A percentile compares a stretch with the other conserved stretches of the same genome.
These are phyloP conservation scores for Chloris gayana DNA, from an alignment of 176 grass and related monocot species.

Conservation along the genomic window DNA sequence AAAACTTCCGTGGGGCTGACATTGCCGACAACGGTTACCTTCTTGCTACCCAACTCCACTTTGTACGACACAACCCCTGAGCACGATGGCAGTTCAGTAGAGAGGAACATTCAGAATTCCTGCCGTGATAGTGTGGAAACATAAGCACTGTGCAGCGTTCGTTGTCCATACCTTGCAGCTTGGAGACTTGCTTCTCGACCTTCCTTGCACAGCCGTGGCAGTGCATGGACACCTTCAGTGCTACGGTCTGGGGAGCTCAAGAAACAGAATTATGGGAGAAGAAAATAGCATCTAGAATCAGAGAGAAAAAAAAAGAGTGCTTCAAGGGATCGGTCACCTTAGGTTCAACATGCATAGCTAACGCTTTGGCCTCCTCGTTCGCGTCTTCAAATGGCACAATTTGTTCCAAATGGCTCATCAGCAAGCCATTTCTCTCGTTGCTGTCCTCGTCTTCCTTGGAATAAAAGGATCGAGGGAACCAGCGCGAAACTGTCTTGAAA, in stretches of 20 bases:
- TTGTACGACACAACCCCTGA: conserved; percentile 75
- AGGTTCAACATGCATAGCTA: conserved; percentile 51
- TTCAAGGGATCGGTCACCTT: conserved; percentile 42
- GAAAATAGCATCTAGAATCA: background rate
- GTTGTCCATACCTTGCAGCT: conserved; percentile 68
- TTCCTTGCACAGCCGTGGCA: conserved; percentile 89
- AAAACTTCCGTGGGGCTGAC: conserved; percentile 60
- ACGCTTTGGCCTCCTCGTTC: conserved; percentile 43
- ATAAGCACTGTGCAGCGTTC: background rate
- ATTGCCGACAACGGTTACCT: conserved; percentile 73
- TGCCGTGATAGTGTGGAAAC: background rate
- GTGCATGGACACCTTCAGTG: conserved; percentile 88
- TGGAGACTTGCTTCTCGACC: conserved; percentile 86
- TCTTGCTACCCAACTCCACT: conserved; percentile 80
- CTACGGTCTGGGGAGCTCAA: conserved; percentile 60
- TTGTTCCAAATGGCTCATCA: conserved; percentile 69
- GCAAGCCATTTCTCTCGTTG: conserved; percentile 60
- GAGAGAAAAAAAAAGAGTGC: background rate
- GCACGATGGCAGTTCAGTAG: background rate
- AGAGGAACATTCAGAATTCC: background rate
- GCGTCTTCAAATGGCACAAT: conserved; percentile 56
- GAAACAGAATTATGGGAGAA: background rate
- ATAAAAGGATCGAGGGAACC: conserved; percentile 40
- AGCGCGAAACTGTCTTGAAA: conserved; percentile 56
- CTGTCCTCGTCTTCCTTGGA: conserved; percentile 42